Base-by-base conservation (phyloP, 257 asterid species). In the Solanum medicagineum region DNA sequence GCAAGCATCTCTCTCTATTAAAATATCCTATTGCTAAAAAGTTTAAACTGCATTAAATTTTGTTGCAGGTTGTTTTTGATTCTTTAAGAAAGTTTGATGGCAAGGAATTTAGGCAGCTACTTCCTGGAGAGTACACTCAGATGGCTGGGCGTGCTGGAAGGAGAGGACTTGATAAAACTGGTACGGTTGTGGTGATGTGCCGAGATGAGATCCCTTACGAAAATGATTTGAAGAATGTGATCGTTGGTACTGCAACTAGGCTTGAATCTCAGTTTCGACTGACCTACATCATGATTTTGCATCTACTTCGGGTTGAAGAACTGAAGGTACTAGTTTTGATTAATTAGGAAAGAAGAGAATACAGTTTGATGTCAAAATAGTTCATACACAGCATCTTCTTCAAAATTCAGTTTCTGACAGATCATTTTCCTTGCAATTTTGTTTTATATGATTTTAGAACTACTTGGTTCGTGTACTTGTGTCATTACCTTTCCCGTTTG, bases 121-220 rank as follows among this genome's bases (percentile, higher is more conserved):
- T 95, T 87, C 97, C 99, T 0, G 99, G 99, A 89, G 99, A 97
- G 89, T 97, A 97, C 89, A 97, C 99, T 45, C 99, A 97, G 93
- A 97, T 97, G 99, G 97, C 99, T 83, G 99, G 99, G 85, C 99
- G 99, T 92, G 99, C 99, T 65, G 99, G 99, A 86, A 89, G 99
- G 93, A 93, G 99, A 92, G 99, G 99, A 84, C 95, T 97, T 81
- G 99, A 97, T 91, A 95, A 95, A 89, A 97, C 90, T 83, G 99
- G 99, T 85, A 94, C 98, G 56, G 98, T 97, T 70, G 89, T 93
- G 87, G 91, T 97, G 84, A 91, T 97, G 90, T 97, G 99, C 89
- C 98, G 98, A 87, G 98, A 95, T 83, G 99, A 93, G 80, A 91
- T 97, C 80, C 98, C 98, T 70, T 97, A 92, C 20, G 99, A 96